These are phyloP conservation scores for Strigomonas culicis DNA, from an alignment of 208 protist species.

Conservation along the genomic window DNA sequence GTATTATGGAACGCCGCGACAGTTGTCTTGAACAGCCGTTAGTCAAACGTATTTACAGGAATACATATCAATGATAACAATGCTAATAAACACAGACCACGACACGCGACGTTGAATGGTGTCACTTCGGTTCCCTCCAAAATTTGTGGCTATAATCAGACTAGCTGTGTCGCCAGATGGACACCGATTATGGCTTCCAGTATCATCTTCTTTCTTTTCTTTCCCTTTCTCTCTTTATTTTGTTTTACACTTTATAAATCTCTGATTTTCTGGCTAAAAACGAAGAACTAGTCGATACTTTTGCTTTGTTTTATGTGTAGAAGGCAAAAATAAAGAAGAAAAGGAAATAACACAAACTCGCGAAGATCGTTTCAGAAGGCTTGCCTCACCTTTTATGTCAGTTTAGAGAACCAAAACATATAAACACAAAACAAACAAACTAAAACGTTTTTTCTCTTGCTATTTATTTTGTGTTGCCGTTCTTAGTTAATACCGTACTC, in stretches of 20 bases:
- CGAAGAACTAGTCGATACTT: neutral
- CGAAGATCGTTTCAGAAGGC: too few relatives aligned
- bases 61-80: too few relatives aligned
- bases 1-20: too few relatives aligned
- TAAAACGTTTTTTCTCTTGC: neutral
- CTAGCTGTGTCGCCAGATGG: neutral
- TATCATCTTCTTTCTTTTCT: constrained; percentile 5
- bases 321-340: neutral
- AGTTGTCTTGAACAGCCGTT: too few relatives aligned
- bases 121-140: neutral
- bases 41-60: too few relatives aligned
- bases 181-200: neutral
- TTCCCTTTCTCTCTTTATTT: neutral
- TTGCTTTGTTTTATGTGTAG: neutral
- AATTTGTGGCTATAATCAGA: neutral
- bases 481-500: too few relatives aligned
- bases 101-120: too few relatives aligned
- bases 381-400: too few relatives aligned
- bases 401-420: too few relatives aligned
- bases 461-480: too few relatives aligned
- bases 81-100: too few relatives aligned
- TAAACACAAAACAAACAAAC: too few relatives aligned
- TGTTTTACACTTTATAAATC: neutral
- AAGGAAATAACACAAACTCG: neutral
- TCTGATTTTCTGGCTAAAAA: constrained; percentile 5